phyloP scores from a whole-genome alignment of 2,329 filamentous ascomycete genomes.

The Knufia petricola region DNA sequence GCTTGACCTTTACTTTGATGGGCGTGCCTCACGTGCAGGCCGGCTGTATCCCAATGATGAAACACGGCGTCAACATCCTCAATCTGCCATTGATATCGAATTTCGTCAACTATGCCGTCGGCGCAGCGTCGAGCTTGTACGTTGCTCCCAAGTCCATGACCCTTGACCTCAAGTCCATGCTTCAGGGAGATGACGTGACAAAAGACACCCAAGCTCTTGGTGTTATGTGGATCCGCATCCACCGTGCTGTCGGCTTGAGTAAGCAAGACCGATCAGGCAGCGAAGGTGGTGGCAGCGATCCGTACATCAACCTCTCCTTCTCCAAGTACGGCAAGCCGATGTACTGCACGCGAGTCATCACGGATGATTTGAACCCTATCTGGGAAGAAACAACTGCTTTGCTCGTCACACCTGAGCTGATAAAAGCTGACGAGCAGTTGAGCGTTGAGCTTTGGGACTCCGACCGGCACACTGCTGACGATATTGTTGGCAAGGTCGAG shows the following conservation, averaged over 20 bases:
- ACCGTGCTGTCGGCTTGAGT: constrained; percentile 76
- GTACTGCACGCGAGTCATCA: constrained; percentile 93
- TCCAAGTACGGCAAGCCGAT: constrained; percentile 96
- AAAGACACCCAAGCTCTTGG: constrained; percentile 78
- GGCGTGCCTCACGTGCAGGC: constrained; percentile 82
- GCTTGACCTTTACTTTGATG: constrained; percentile 87
- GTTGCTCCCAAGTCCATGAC: constrained; percentile 92
- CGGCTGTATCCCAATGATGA: constrained; percentile 85
- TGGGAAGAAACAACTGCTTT: constrained; percentile 84
- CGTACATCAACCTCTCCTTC: constrained; percentile 89
- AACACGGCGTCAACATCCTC: constrained; percentile 79
- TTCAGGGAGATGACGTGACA: constrained; percentile 82
- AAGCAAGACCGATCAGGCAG: constrained; percentile 82
- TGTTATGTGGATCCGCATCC: constrained; percentile 84
- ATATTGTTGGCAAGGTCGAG: constrained; percentile 90
- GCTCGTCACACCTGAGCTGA: constrained; percentile 76
- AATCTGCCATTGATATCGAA: constrained; percentile 89
- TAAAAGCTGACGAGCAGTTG: constrained; percentile 87
- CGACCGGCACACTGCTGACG: constrained; percentile 82
- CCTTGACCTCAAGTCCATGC: constrained; percentile 78
- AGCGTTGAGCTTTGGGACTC: constrained; percentile 96
- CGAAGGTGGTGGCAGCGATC: constrained; percentile 79
- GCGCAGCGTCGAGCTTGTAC: constrained; percentile 77
- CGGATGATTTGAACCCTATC: constrained; percentile 84
- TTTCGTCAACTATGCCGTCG: constrained; percentile 93